Evolutionary conservation across 1,139 yeast species (phyloP).

Genomic region (Scheffersomyces insectosa): DNA sequence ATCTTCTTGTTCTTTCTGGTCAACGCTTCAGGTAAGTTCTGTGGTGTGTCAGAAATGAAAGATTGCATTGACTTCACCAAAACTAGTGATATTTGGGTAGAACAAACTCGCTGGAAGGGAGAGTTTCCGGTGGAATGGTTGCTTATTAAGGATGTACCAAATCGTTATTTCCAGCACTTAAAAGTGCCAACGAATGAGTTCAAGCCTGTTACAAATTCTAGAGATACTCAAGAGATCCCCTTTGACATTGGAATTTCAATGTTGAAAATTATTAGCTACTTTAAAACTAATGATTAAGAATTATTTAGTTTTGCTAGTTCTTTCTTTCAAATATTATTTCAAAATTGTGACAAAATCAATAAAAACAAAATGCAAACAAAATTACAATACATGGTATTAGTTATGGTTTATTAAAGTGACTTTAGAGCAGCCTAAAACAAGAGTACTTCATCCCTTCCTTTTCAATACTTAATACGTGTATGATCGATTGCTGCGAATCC

Average conservation of each 20-base stretch:
- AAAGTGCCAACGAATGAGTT: constrained; percentile 45
- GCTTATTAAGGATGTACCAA: constrained; percentile 50
- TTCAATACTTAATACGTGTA: no score
- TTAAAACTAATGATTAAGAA: constrained; percentile 12
- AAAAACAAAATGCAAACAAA: no score
- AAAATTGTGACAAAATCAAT: no score
- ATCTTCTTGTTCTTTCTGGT: constrained; percentile 58
- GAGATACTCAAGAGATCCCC: constrained; percentile 59
- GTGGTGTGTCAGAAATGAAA: constrained; percentile 63
- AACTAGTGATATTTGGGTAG: constrained; percentile 50
- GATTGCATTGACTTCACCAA: constrained; percentile 35
- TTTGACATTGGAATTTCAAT: constrained; percentile 48
- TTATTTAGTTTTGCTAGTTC: no score
- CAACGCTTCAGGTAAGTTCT: constrained; percentile 58
- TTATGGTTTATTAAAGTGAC: no score
- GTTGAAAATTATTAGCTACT: constrained; percentile 43
- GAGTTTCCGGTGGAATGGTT: constrained; percentile 57
- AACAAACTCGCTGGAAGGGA: constrained; percentile 50
- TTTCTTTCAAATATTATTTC: no score
- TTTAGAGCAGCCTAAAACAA: no score
- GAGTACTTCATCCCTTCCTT: no score
- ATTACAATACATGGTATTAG: no score
- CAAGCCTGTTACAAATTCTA: constrained; percentile 57
- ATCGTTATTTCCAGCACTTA: constrained; percentile 45
- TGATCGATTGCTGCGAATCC: no score